Evolutionary conservation across 805 yeast genomes (phyloP).

Genomic region (Metschnikowia reukaufii): DNA sequence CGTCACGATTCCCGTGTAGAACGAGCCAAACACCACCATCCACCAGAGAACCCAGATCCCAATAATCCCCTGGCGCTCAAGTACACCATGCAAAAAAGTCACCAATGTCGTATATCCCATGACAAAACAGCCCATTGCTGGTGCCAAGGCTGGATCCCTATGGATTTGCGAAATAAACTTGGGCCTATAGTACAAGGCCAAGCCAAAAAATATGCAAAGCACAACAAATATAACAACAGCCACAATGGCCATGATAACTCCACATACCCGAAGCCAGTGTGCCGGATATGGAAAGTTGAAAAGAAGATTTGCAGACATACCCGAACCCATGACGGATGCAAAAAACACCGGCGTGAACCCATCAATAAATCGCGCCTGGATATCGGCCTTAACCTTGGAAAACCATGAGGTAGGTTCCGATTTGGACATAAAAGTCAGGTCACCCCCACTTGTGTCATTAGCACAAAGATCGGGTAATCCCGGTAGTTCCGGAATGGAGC

Average conservation of each 20-base stretch:
- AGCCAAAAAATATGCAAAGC: constrained; percentile 41
- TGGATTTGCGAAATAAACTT: constrained; percentile 20
- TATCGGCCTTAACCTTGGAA: constrained; percentile 3
- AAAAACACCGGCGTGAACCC: constrained; percentile 56
- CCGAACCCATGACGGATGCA: constrained; percentile 82
- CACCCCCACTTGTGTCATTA: constrained; percentile 6
- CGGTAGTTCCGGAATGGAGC: background rate
- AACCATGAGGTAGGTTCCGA: constrained; percentile 3
- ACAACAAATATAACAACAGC: constrained; percentile 49
- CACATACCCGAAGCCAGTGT: constrained; percentile 56
- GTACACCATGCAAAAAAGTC: constrained; percentile 51
- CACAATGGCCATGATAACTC: constrained; percentile 62
- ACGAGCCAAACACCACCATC: constrained; percentile 55
- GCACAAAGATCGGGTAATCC: background rate
- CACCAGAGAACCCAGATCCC: constrained; percentile 71
- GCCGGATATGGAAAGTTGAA: constrained; percentile 65
- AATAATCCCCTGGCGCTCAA: constrained; percentile 45
- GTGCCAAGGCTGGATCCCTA: constrained; percentile 45
- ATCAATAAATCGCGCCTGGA: constrained; percentile 18
- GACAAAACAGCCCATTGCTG: constrained; percentile 74
- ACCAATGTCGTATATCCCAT: constrained; percentile 77
- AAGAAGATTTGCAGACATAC: constrained; percentile 64
- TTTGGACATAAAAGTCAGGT: constrained; percentile 8
- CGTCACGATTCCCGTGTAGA: constrained; percentile 61
- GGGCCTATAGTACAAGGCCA: constrained; percentile 39